Conservation (phyloP, 2,329 filamentous ascomycete species). For the Simplicillium aogashimaense region DNA sequence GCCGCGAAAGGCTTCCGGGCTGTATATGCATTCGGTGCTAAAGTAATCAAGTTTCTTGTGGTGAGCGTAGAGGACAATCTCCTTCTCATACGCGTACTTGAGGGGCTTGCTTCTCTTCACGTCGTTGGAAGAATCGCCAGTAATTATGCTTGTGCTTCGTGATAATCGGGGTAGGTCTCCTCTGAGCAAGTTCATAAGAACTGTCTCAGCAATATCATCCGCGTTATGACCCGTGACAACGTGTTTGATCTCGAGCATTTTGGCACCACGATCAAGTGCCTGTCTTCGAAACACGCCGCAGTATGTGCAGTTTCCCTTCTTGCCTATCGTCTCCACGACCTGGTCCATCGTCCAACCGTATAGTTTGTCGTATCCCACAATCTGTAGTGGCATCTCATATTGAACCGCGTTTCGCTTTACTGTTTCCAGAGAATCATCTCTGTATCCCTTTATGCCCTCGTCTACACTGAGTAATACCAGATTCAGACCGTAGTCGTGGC, state of each 20-base stretch:
- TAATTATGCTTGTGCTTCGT: conserved; percentile 84
- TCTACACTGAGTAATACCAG: conserved; percentile 86
- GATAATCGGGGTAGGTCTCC: conserved; percentile 83
- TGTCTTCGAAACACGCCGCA: conserved; percentile 94
- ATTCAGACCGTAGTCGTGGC: conserved; percentile 77
- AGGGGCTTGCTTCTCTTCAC: conserved; percentile 94
- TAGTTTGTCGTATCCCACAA: conserved; percentile 85
- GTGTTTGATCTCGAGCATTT: conserved; percentile 77
- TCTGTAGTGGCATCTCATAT: conserved; percentile 84
- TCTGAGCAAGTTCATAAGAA: conserved; percentile 91
- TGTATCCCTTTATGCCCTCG: conserved; percentile 93
- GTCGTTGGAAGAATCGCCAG: conserved; percentile 64
- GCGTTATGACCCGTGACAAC: conserved; percentile 97
- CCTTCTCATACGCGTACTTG: conserved; percentile 98
- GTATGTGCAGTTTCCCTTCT: conserved; percentile 98
- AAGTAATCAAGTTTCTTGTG: conserved; percentile 98
- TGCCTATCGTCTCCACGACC: conserved; percentile 90
- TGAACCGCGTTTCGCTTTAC: conserved; percentile 89
- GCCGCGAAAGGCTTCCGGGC: conserved; percentile 89
- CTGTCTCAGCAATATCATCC: conserved; percentile 93
- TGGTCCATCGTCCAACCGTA: conserved; percentile 99
- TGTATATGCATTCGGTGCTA: conserved; percentile 97
- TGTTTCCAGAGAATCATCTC: conserved; percentile 91
- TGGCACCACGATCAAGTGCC: conserved; percentile 85
- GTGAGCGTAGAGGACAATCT: conserved; percentile 95